phyloP scores from a whole-genome alignment of 2,329 filamentous ascomycete species.

The Coniosporium tulheliwenetii region DNA sequence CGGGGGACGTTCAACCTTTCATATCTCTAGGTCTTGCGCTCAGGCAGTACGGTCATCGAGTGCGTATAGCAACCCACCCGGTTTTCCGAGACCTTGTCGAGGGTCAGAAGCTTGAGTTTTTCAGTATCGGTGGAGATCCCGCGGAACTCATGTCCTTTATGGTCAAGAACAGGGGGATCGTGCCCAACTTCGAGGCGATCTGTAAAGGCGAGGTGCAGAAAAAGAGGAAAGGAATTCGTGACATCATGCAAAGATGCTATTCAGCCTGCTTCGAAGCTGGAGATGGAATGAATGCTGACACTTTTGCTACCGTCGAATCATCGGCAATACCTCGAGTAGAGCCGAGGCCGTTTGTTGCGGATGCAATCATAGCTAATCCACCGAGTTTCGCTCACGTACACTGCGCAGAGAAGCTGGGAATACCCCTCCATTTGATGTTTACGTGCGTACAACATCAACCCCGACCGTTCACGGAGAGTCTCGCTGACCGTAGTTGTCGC shows the following conservation, averaged over 20 bases:
- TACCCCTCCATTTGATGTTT: constrained; percentile 37
- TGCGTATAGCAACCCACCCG: constrained; percentile 58
- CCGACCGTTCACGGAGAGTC: background rate
- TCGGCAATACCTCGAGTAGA: constrained; percentile 1
- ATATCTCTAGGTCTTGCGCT: constrained; percentile 52
- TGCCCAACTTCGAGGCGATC: constrained; percentile 11
- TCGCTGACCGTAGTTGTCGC: background rate
- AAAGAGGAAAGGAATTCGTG: constrained; percentile 7
- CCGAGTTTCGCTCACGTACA: constrained; percentile 37
- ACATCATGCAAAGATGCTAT: constrained; percentile 14
- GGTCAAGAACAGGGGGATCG: constrained; percentile 16
- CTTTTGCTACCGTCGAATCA: too few relatives aligned
- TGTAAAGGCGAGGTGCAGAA: constrained; percentile 11
- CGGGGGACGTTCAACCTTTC: constrained; percentile 66
- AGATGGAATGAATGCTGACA: constrained; percentile 1
- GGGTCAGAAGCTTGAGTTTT: constrained; percentile 60
- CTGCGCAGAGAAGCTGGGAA: constrained; percentile 32
- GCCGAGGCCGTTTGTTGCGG: constrained; percentile 32
- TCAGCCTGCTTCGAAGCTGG: constrained; percentile 10
- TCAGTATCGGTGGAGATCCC: constrained; percentile 61
- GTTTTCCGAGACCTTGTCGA: constrained; percentile 54
- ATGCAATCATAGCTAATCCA: constrained; percentile 39
- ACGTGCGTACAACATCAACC: constrained; percentile 10
- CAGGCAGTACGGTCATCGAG: constrained; percentile 50
- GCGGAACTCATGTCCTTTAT: constrained; percentile 47